Conservation (phyloP, 129 eudicot species). For the Tagetes erecta region DNA sequence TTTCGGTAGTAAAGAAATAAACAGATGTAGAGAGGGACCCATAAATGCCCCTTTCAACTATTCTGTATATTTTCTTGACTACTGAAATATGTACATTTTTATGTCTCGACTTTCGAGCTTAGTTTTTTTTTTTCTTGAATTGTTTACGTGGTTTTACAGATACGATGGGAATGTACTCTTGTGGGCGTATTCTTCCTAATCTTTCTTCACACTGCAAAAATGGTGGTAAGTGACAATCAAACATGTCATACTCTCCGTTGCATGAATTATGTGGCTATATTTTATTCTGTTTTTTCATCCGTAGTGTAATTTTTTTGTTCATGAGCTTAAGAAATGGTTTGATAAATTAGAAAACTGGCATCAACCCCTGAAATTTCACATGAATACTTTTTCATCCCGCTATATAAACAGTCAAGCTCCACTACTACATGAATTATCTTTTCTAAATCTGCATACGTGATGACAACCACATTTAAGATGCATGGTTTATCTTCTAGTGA, state of each 20-base stretch:
- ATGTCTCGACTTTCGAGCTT: too few relatives aligned
- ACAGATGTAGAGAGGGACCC: neutral
- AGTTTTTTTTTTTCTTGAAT: neutral
- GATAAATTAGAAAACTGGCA: too few relatives aligned
- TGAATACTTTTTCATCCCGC: too few relatives aligned
- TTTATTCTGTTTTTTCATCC: too few relatives aligned
- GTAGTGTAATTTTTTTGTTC: too few relatives aligned
- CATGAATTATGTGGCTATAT: neutral
- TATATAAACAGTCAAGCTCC: too few relatives aligned
- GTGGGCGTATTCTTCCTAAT: slow-evolving; percentile 58
- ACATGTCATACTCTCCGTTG: neutral
- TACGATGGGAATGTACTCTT: slow-evolving; percentile 68
- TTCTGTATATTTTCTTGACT: neutral
- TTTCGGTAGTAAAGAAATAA: neutral
- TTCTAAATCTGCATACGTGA: too few relatives aligned
- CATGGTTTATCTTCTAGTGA: too few relatives aligned
- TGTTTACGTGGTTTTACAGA: slow-evolving; percentile 39
- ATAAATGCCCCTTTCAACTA: neutral
- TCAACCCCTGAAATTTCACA: too few relatives aligned
- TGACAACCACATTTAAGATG: too few relatives aligned
- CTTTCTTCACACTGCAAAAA: slow-evolving; percentile 68
- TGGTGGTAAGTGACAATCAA: slow-evolving; percentile 50
- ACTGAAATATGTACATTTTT: neutral
- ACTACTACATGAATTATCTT: too few relatives aligned
- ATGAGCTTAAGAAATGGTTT: too few relatives aligned